Percentiles rank a stretch among this genome's conserved stretches.
Evolutionary conservation across 2,329 filamentous ascomycete genomes (phyloP).

Genomic region (Verticillium nubilum): DNA sequence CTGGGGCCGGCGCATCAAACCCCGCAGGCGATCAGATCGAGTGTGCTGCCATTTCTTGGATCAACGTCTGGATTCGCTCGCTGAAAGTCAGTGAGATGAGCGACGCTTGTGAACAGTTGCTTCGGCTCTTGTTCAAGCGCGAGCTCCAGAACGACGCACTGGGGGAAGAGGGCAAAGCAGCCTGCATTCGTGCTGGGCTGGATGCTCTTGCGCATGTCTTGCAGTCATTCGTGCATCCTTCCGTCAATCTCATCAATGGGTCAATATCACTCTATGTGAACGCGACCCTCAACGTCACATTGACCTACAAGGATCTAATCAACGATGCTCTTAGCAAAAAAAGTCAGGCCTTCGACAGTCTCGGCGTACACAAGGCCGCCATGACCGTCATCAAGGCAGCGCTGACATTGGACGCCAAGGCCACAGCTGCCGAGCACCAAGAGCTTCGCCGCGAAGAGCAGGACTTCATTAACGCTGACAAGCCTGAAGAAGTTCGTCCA

Average conservation of each 20-base stretch:
- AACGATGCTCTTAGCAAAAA: slow-evolving; percentile 39
- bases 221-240: slow-evolving; percentile 45
- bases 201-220: slow-evolving; percentile 52
- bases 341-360: slow-evolving; percentile 27
- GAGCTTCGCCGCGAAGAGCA: slow-evolving; percentile 11
- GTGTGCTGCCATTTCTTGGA: slow-evolving; percentile 70
- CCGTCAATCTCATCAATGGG: slow-evolving; percentile 30
- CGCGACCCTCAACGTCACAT: slow-evolving; percentile 59
- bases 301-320: slow-evolving; percentile 58
- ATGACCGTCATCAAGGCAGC: slow-evolving; percentile 47
- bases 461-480: slow-evolving; percentile 53
- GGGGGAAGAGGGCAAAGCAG: slow-evolving; percentile 51
- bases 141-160: slow-evolving; percentile 50
- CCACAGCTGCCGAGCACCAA: slow-evolving; percentile 32
- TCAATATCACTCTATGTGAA: slow-evolving; percentile 59
- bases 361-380: slow-evolving; percentile 42
- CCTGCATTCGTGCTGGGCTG: slow-evolving; percentile 61
- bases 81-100: slow-evolving; percentile 70
- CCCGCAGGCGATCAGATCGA: slow-evolving; percentile 35
- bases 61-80: slow-evolving; percentile 70
- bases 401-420: slow-evolving; percentile 37
- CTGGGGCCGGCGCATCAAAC: slow-evolving; percentile 39
- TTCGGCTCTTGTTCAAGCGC: slow-evolving; percentile 66
- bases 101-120: slow-evolving; percentile 73
- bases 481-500: slow-evolving; percentile 17